Evolutionary conservation across 1,284 basidiomycete species (phyloP).

Genomic region (Cryptococcus hybrid): DNA sequence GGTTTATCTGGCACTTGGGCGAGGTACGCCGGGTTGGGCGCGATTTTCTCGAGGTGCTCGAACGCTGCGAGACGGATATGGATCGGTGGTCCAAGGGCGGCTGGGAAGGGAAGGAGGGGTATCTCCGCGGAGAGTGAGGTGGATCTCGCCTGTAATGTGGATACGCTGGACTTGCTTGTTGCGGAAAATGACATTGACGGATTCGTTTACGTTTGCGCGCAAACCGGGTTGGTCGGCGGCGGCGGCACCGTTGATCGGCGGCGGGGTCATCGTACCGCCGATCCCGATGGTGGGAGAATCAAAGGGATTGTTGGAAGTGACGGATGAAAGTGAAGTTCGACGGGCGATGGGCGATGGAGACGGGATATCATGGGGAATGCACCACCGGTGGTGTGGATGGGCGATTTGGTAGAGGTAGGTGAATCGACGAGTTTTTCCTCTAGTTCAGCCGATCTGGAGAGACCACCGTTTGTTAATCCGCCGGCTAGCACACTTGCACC

Average conservation of each 20-base stretch:
- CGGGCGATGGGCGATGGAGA: constrained; percentile 13
- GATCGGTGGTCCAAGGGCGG: constrained; percentile 30
- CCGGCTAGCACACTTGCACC: neutral
- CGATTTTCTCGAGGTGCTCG: constrained; percentile 54
- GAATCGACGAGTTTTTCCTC: constrained; percentile 11
- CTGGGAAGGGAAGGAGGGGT: constrained; percentile 4
- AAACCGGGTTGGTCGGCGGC: constrained; percentile 35
- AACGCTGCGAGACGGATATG: constrained; percentile 53
- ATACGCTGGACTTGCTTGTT: constrained; percentile 47
- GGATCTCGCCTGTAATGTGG: constrained; percentile 56
- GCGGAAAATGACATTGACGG: constrained; percentile 54
- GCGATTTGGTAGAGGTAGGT: constrained; percentile 9
- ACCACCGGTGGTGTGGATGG: neutral
- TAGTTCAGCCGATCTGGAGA: constrained; percentile 15
- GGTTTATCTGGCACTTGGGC: constrained; percentile 46
- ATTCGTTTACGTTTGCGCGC: constrained; percentile 52
- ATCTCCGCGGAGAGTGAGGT: constrained; percentile 17
- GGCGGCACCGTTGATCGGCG: neutral
- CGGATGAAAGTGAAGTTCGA: constrained; percentile 27
- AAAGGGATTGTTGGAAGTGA: constrained; percentile 43
- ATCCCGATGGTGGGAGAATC: constrained; percentile 30
- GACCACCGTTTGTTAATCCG: neutral
- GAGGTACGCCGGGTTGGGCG: constrained; percentile 55
- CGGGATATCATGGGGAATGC: neutral
- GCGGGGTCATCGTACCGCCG: constrained; percentile 3